Evolutionary conservation across 805 yeast genomes (phyloP).

Genomic region (Candida loeiensis): DNA sequence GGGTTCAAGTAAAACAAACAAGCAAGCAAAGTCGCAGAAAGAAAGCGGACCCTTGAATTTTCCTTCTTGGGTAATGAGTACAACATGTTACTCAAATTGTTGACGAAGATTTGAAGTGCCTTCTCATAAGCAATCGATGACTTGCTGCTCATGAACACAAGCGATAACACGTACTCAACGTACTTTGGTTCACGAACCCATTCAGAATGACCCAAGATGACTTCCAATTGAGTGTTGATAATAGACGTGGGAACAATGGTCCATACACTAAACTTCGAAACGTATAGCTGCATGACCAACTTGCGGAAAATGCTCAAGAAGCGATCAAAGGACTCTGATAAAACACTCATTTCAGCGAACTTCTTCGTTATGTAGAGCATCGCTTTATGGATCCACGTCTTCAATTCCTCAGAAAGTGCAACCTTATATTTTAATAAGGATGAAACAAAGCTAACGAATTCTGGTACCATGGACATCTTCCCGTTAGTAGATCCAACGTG

Average conservation of each 20-base stretch:
- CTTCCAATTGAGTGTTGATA: conserved; percentile 65
- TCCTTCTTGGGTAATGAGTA: conserved; percentile 18
- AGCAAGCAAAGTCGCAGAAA: conserved; percentile 46
- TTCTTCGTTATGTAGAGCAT: conserved; percentile 59
- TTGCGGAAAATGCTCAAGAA: conserved; percentile 25
- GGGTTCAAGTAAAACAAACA: conserved; percentile 49
- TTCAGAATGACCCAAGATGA: conserved; percentile 39
- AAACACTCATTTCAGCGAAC: conserved; percentile 47
- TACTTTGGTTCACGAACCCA: conserved; percentile 45
- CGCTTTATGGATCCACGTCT: conserved; percentile 55
- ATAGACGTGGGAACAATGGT: conserved; percentile 41
- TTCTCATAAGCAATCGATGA: conserved; percentile 43
- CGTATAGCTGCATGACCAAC: conserved; percentile 13
- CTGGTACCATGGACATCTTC: conserved; percentile 28
- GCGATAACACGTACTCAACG: conserved; percentile 43
- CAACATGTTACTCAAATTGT: conserved; percentile 44
- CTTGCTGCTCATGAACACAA: conserved; percentile 35
- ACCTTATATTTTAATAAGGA: conserved; percentile 24
- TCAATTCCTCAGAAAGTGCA: conserved; percentile 19
- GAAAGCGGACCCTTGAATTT: conserved; percentile 29
- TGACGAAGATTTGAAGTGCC: conserved; percentile 60
- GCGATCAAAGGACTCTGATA: conserved; percentile 27
- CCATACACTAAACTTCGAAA: conserved; percentile 23
- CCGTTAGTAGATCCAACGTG: conserved; percentile 17
- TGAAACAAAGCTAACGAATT: conserved; percentile 27